Evolutionary conservation across 2,329 filamentous ascomycete genomes (phyloP).

Genomic region (Penicillium hordei): DNA sequence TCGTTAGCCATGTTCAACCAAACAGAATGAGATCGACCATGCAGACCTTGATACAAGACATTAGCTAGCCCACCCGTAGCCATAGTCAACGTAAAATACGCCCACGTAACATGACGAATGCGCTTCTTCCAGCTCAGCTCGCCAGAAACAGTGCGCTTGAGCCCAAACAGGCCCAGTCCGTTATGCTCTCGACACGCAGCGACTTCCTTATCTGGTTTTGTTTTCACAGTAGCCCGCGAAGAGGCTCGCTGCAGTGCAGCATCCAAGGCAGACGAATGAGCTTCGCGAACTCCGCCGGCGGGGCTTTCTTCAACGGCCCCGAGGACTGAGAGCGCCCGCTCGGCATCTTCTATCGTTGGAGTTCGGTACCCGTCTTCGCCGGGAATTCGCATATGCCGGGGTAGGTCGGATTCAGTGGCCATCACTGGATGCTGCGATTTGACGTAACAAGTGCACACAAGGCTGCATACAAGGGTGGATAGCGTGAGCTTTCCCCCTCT

Average conservation of each 20-base stretch:
- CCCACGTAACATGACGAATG: conserved; percentile 70
- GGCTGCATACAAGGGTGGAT: neutral
- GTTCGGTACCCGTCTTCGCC: conserved; percentile 48
- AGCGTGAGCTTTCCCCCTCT: neutral
- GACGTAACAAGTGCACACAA: too few species aligned
- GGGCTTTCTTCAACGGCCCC: conserved; percentile 12
- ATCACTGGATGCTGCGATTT: conserved; percentile 14
- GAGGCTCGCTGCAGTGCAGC: conserved; percentile 23
- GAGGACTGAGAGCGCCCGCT: conserved; percentile 24
- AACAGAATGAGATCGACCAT: conserved; percentile 18
- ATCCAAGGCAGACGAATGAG: conserved; percentile 34
- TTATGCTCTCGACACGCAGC: conserved; percentile 14
- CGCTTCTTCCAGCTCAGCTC: conserved; percentile 53
- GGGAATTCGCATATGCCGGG: conserved; percentile 38
- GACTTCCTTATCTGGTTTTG: conserved; percentile 6
- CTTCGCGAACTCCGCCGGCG: conserved; percentile 18
- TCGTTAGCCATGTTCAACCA: conserved; percentile 8
- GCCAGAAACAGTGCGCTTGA: conserved; percentile 20
- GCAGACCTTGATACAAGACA: conserved; percentile 56
- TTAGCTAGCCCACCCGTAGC: conserved; percentile 62
- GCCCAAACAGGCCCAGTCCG: conserved; percentile 14
- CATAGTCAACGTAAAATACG: conserved; percentile 73
- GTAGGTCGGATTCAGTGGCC: conserved; percentile 21
- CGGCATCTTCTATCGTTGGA: conserved; percentile 47
- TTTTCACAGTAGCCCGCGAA: conserved; percentile 20